Conservation (phyloP, 2,329 filamentous ascomycete genomes). For the Ophiostoma sp. region DNA sequence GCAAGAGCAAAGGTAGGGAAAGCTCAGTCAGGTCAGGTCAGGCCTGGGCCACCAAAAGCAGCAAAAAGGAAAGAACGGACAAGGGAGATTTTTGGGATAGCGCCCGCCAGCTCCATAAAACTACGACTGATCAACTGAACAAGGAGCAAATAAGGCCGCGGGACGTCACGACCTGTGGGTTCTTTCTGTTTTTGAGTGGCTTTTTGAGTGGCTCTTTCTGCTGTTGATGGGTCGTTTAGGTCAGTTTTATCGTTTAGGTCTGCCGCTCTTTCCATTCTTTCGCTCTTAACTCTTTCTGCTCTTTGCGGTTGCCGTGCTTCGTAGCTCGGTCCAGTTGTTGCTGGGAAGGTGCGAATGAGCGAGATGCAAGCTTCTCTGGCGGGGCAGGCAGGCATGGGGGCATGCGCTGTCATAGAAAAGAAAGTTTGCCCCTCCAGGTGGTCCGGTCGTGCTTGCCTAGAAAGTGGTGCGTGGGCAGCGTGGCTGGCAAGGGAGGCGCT, state of each 20-base stretch:
- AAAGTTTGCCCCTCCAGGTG: constrained; percentile 9
- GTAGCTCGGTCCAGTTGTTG: neutral
- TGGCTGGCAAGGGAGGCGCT: neutral
- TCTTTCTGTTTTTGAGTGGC: neutral
- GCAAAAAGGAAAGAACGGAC: neutral
- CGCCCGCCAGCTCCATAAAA: constrained; percentile 10
- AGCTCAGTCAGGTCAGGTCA: constrained; percentile 12
- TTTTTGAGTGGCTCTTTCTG: neutral
- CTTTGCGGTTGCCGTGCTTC: neutral
- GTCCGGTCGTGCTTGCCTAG: neutral
- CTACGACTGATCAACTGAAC: neutral
- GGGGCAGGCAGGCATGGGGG: constrained; percentile 4
- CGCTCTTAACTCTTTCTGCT: neutral
- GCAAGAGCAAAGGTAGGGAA: neutral
- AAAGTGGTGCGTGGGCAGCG: neutral
- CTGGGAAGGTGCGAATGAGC: neutral
- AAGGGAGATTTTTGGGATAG: constrained; percentile 12
- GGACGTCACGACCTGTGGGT: constrained; percentile 9
- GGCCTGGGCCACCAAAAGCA: neutral
- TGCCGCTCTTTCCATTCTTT: neutral
- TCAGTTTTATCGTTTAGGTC: neutral
- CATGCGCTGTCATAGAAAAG: neutral
- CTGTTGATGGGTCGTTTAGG: neutral
- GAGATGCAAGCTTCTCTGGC: neutral
- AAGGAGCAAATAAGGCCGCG: constrained; percentile 19